Conservation (phyloP, 108 stramenopile species). For the Conticribra guillardii region DNA sequence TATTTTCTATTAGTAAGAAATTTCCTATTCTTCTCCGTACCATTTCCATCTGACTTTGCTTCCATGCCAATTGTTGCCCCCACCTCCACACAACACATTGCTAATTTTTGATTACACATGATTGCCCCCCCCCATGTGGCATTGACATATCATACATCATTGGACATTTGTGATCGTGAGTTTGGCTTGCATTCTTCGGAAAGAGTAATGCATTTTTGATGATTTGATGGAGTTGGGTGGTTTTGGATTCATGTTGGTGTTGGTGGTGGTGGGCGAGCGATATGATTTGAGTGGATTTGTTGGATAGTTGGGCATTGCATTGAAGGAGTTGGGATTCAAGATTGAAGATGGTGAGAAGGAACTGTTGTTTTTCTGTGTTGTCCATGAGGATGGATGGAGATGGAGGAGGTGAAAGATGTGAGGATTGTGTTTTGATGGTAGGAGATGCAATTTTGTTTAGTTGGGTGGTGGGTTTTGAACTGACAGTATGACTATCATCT, state of each 20-base stretch:
- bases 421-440: too few species aligned
- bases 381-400: constrained; percentile 18
- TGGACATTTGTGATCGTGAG: constrained; percentile 44
- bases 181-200: constrained; percentile 80
- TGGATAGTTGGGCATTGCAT: constrained; percentile 72
- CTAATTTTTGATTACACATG: constrained; percentile 64
- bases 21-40: too few species aligned
- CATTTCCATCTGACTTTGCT: constrained; percentile 78
- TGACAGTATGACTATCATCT: too few species aligned
- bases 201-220: constrained; percentile 58
- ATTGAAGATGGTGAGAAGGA: constrained; percentile 18
- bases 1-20: too few species aligned
- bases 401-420: background rate
- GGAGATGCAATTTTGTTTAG: too few species aligned
- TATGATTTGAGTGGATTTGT: constrained; percentile 70
- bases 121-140: constrained; percentile 24
- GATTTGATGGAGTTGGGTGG: constrained; percentile 49
- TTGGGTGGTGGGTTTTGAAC: too few species aligned
- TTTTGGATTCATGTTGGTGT: constrained; percentile 66
- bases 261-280: constrained; percentile 49
- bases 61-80: constrained; percentile 73
- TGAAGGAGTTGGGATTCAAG: constrained; percentile 47
- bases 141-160: constrained; percentile 40
- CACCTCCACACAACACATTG: constrained; percentile 64
- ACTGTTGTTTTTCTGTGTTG: constrained; percentile 30